These are phyloP conservation scores for Cordyceps javanica DNA, from an alignment of 2,329 filamentous ascomycete genomes.

Conservation along the genomic window DNA sequence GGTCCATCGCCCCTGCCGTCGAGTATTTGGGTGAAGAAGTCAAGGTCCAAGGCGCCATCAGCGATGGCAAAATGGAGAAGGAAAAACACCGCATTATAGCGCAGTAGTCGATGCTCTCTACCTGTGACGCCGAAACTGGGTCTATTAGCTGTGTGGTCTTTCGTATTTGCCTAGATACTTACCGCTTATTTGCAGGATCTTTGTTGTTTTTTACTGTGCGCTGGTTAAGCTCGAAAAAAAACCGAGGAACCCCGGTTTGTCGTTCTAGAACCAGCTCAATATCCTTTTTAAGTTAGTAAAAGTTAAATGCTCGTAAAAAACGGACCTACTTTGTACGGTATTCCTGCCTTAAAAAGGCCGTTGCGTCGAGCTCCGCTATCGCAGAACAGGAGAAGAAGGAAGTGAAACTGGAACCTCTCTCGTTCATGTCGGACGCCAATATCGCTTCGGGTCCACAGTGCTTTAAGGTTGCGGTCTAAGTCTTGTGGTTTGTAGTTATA, in stretches of 20 bases:
- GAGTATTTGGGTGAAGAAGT: not conserved
- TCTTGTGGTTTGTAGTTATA: constrained; percentile 3
- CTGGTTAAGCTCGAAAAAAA: not conserved
- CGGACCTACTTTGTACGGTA: constrained; percentile 1
- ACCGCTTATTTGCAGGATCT: not conserved
- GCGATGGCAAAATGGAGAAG: constrained; percentile 9
- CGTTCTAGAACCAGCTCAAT: not conserved
- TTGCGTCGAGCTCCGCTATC: not conserved
- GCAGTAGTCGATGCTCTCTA: constrained; percentile 1
- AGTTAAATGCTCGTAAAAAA: not conserved
- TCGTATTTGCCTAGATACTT: not conserved
- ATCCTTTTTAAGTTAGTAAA: not conserved
- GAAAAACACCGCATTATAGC: constrained; percentile 2
- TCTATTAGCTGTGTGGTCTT: not conserved
- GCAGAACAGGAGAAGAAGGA: constrained; percentile 1
- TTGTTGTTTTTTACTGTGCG: not conserved
- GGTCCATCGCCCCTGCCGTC: constrained; percentile 1
- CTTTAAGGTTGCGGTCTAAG: not conserved
- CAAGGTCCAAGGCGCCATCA: constrained; percentile 5
- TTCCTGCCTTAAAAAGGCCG: not conserved
- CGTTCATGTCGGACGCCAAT: not conserved
- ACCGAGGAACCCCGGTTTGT: not conserved
- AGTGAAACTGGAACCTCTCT: not conserved
- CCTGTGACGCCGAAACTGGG: not conserved
- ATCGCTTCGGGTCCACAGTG: not conserved